Evolutionary conservation across 805 yeast species (phyloP).

Genomic region (Candida boleticola): DNA sequence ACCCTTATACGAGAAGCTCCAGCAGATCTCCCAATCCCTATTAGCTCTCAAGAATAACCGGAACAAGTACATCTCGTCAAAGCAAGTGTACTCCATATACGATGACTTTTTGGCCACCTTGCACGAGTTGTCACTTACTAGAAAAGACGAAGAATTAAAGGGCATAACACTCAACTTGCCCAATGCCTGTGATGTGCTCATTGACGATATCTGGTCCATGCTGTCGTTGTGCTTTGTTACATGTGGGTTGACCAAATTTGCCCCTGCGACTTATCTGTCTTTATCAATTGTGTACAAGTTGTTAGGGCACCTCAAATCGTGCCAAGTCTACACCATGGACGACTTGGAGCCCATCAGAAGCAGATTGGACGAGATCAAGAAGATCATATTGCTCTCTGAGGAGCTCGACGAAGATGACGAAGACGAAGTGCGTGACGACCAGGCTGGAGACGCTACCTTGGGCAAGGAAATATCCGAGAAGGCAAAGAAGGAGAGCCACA

Average conservation of each 20-base stretch:
- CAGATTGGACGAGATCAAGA: slow-evolving; percentile 67
- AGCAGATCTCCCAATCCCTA: slow-evolving; percentile 24
- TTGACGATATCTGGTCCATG: slow-evolving; percentile 89
- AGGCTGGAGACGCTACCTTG: slow-evolving; percentile 8
- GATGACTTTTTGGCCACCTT: slow-evolving; percentile 54
- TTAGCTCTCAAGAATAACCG: slow-evolving; percentile 57
- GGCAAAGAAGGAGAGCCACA: slow-evolving; percentile 22
- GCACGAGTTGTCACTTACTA: slow-evolving; percentile 50
- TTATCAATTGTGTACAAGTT: slow-evolving; percentile 82
- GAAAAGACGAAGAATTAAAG: slow-evolving; percentile 46
- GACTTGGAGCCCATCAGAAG: slow-evolving; percentile 77
- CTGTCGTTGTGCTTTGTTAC: slow-evolving; percentile 85
- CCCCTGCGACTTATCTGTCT: slow-evolving; percentile 93
- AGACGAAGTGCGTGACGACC: slow-evolving; percentile 13
- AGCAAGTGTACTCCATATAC: slow-evolving; percentile 62
- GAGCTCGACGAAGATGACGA: slow-evolving; percentile 16
- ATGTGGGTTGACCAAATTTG: slow-evolving; percentile 84
- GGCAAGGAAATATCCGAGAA: slow-evolving; percentile 7
- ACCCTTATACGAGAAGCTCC: slow-evolving; percentile 27
- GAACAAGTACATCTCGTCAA: slow-evolving; percentile 60
- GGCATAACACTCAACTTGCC: slow-evolving; percentile 38
- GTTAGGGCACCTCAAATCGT: slow-evolving; percentile 77
- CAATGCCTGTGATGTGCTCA: slow-evolving; percentile 62
- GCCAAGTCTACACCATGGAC: slow-evolving; percentile 77
- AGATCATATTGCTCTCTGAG: slow-evolving; percentile 50